Base-by-base conservation (phyloP, 148 eudicot species). In the Simmondsia chinensis region DNA sequence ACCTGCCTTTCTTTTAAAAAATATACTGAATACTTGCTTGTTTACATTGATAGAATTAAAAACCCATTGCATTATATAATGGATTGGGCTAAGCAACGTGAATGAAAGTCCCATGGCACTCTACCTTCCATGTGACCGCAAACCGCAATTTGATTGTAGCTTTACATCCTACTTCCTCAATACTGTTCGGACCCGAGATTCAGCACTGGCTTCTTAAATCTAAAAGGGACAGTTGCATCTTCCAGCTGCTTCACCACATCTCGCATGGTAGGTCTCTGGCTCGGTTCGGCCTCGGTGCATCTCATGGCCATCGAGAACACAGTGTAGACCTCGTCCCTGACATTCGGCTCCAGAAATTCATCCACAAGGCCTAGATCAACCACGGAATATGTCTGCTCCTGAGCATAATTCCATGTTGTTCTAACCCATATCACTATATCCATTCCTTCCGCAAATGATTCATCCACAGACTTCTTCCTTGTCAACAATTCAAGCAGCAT, bases 181-280 rank as follows among this genome's bases (percentile, higher is more conserved):
- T n/a, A n/a, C n/a, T n/a, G n/a, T n/a, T n/a, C n/a, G n/a, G n/a
- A n/a, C n/a, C n/a, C n/a, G n/a, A n/a, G n/a, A n/a, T n/a, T n/a
- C n/a, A n/a, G n/a, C n/a, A n/a, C n/a, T n/a, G n/a, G n/a, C 27
- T 38, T 47, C 20, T 17, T 75, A 52, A 66, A 44, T 42, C 52
- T 36, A 19, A 54, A 22, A 33, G 41, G 43, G 28, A 40, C 20
- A 46, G 56, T 52, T 18, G 68, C 40, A 33, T 60, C 64, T 54
- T 57, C 62, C 7, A 83, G 50, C 46, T 54, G 70, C 75, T 69
- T 83, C 47, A 79, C 84, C 0, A 80, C 87, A 8, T 80, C 79
- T 63, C 84, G 71, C 94, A 80, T 83, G 2, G 74, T 65, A 6
- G 84, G 94, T 48, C 87, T 75, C 56, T 44, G 73, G 45, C 62